phyloP scores from a whole-genome alignment of 2,329 filamentous ascomycete species.

The Aspergillus uvarum region DNA sequence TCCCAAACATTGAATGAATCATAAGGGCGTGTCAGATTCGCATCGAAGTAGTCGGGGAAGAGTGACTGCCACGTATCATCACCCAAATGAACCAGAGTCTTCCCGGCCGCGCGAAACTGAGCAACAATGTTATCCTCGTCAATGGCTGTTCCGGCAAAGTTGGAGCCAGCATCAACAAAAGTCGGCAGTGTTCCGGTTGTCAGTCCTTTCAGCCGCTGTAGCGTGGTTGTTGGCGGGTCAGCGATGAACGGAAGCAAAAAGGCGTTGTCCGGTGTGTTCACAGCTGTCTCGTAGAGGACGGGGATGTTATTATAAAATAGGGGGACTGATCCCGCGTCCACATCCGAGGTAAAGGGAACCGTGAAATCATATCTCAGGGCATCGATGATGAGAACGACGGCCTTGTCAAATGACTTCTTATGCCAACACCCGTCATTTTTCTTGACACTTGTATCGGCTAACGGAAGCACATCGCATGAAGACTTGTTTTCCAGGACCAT shows the following conservation, averaged over 20 bases:
- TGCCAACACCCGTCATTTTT: slow-evolving; percentile 83
- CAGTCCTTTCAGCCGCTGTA: slow-evolving; percentile 88
- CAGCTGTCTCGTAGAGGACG: slow-evolving; percentile 79
- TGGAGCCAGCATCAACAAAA: slow-evolving; percentile 90
- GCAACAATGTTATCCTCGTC: slow-evolving; percentile 82
- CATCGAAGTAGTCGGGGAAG: slow-evolving; percentile 90
- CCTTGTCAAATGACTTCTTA: slow-evolving; percentile 87
- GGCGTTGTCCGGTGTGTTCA: slow-evolving; percentile 72
- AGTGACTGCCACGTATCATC: slow-evolving; percentile 96
- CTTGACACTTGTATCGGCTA: slow-evolving; percentile 45
- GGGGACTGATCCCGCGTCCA: slow-evolving; percentile 49
- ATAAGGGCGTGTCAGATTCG: slow-evolving; percentile 81
- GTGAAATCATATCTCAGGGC: slow-evolving; percentile 97
- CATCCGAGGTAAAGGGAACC: slow-evolving; percentile 64
- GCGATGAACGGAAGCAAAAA: slow-evolving; percentile 94
- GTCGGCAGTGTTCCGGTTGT: slow-evolving; percentile 94
- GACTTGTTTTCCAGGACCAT: slow-evolving; percentile 76
- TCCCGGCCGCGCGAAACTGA: slow-evolving; percentile 63
- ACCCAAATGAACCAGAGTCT: slow-evolving; percentile 88
- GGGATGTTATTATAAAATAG: slow-evolving; percentile 87
- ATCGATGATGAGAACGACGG: slow-evolving; percentile 86
- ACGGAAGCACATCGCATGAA: slow-evolving; percentile 66
- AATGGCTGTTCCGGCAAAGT: slow-evolving; percentile 91
- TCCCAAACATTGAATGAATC: slow-evolving; percentile 99
- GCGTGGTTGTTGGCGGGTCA: slow-evolving; percentile 88